Percentiles rank a stretch among this genome's conserved stretches.
These are phyloP conservation scores for Crithidia bombi DNA, from an alignment of 208 protist species.

Conservation along the genomic window DNA sequence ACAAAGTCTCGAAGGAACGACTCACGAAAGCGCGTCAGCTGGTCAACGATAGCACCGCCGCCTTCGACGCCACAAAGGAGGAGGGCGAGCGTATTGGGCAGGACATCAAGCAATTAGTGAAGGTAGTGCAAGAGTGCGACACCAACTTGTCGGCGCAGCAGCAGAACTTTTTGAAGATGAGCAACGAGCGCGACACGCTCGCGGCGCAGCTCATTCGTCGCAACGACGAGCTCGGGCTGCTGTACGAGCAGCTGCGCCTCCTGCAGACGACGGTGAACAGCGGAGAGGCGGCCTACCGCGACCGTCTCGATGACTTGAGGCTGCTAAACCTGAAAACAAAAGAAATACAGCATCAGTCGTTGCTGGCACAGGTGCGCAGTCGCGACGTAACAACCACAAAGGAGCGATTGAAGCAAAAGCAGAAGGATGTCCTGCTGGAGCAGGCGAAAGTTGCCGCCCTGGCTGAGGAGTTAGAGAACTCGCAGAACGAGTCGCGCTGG, in stretches of 20 bases:
- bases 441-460: constrained; percentile 91
- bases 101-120: constrained; percentile 95
- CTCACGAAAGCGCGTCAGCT: constrained; percentile 75
- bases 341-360: constrained; percentile 91
- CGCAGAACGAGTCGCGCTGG: constrained; percentile 90
- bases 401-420: constrained; percentile 45
- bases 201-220: constrained; percentile 97
- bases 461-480: constrained; percentile 97
- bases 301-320: constrained; percentile 81
- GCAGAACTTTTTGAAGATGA: constrained; percentile 94
- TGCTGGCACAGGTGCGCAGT: constrained; percentile 88
- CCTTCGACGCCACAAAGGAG: constrained; percentile 56
- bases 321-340: constrained; percentile 70
- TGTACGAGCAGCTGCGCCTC: constrained; percentile 98
- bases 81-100: constrained; percentile 64
- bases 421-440: constrained; percentile 67
- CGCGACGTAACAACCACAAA: constrained; percentile 70
- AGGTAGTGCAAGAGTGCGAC: constrained; percentile 95
- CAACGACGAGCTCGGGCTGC: constrained; percentile 97
- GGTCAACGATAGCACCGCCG: constrained; percentile 68
- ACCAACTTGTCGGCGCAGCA: constrained; percentile 87
- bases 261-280: constrained; percentile 94
- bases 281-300: constrained; percentile 95
- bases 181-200: constrained; percentile 96
- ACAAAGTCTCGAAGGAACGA: constrained; percentile 67